These are phyloP conservation scores for Rhodotorula sp. DNA, from an alignment of 1,284 basidiomycete species.

Conservation along the genomic window DNA sequence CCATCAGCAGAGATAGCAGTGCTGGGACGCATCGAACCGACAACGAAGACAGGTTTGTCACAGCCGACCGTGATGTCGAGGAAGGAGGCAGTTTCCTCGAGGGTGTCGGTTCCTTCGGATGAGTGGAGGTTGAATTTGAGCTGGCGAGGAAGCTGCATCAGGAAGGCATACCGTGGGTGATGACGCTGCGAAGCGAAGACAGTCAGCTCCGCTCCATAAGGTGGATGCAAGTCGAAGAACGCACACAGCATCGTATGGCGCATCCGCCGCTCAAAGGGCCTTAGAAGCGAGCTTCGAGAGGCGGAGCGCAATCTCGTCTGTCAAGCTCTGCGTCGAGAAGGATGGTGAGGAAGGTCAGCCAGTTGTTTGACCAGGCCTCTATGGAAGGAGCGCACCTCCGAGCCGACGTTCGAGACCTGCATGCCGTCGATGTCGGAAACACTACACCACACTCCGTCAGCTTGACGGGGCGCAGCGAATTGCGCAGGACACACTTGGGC, in stretches of 20 bases:
- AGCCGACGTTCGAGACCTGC: constrained; percentile 43
- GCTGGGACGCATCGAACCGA: constrained; percentile 49
- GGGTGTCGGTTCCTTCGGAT: constrained; percentile 46
- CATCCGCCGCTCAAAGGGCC: constrained; percentile 40
- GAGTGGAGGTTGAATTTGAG: no score
- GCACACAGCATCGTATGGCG: constrained; percentile 36
- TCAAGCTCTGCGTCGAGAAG: constrained; percentile 25
- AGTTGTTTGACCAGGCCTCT: neutral
- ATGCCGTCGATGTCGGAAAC: constrained; percentile 42
- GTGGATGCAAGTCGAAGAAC: neutral
- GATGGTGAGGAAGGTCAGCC: neutral
- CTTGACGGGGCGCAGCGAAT: no score
- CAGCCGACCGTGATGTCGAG: constrained; percentile 41
- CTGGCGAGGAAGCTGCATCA: constrained; percentile 31
- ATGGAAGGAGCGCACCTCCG: constrained; percentile 5
- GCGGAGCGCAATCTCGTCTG: constrained; percentile 41
- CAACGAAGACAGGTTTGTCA: constrained; percentile 47
- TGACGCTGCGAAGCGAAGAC: neutral
- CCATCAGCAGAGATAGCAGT: constrained; percentile 42
- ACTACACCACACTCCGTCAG: neutral
- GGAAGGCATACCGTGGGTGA: neutral
- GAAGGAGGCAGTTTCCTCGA: constrained; percentile 47
- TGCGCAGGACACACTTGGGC: constrained; percentile 15
- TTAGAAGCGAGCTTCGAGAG: constrained; percentile 42
- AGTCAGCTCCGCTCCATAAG: neutral